Evolutionary conservation across 2,329 filamentous ascomycete genomes (phyloP).

Genomic region (Aspergillus viridinutans): DNA sequence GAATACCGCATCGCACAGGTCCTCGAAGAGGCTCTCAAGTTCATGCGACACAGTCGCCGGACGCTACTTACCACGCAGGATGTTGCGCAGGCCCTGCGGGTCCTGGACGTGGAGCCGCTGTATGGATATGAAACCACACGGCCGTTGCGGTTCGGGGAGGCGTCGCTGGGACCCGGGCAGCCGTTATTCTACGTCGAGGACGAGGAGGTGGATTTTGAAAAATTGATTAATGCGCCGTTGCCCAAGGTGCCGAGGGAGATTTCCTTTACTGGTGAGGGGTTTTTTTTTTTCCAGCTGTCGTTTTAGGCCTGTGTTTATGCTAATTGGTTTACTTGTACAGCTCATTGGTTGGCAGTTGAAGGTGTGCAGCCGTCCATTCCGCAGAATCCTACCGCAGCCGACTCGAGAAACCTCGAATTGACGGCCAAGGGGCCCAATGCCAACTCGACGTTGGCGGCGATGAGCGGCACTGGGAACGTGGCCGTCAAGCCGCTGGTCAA

Average conservation of each 20-base stretch:
- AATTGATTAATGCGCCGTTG: constrained; percentile 91
- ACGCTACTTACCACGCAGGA: constrained; percentile 87
- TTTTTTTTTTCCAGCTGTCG: not conserved
- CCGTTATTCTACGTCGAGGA: constrained; percentile 97
- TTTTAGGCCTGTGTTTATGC: constrained; percentile 6
- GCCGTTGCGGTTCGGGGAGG: constrained; percentile 86
- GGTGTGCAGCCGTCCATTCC: constrained; percentile 95
- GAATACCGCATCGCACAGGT: constrained; percentile 94
- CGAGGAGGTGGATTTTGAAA: constrained; percentile 98
- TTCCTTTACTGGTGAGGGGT: constrained; percentile 71
- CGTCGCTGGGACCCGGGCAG: constrained; percentile 86
- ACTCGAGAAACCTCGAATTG: constrained; percentile 78
- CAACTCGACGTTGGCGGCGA: constrained; percentile 77
- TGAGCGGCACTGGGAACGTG: constrained; percentile 77
- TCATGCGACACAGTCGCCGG: constrained; percentile 87
- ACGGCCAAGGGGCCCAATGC: constrained; percentile 85
- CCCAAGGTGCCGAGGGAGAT: constrained; percentile 93
- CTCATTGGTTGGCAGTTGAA: constrained; percentile 96
- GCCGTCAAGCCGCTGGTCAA: constrained; percentile 88
- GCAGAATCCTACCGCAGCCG: constrained; percentile 85
- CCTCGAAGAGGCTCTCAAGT: constrained; percentile 87
- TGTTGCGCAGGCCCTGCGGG: constrained; percentile 76
- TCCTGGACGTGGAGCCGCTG: constrained; percentile 88
- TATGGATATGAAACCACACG: constrained; percentile 94
- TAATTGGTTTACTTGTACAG: constrained; percentile 44